Evolutionary conservation across 2,329 filamentous ascomycete genomes (phyloP).

Genomic region (Daldinia sp.): DNA sequence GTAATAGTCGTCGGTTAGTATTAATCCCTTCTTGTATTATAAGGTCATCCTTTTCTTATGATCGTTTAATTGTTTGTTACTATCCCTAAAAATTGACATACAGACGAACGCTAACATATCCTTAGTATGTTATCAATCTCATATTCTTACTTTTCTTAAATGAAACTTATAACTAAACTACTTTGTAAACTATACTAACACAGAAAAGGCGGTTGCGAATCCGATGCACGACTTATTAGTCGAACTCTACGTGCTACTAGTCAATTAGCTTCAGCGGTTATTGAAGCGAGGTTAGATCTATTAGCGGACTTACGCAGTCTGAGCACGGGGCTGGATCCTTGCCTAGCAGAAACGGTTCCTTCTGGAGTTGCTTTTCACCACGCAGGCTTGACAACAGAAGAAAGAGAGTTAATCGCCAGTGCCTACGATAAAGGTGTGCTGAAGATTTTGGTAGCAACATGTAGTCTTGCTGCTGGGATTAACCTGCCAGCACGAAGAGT

Average conservation of each 20-base stretch:
- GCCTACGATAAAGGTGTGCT: slow-evolving; percentile 77
- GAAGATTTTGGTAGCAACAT: slow-evolving; percentile 80
- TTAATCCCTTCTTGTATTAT: not conserved
- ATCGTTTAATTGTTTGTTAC: not conserved
- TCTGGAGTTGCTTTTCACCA: slow-evolving; percentile 80
- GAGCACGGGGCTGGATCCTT: slow-evolving; percentile 73
- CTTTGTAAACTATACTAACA: slow-evolving; percentile 19
- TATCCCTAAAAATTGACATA: not conserved
- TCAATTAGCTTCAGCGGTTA: slow-evolving; percentile 60
- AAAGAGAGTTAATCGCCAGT: slow-evolving; percentile 76
- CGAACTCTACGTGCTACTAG: slow-evolving; percentile 69
- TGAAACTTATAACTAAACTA: not conserved
- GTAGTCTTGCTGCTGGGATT: slow-evolving; percentile 85
- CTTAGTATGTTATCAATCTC: slow-evolving; percentile 30
- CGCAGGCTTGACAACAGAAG: slow-evolving; percentile 79
- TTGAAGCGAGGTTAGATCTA: slow-evolving; percentile 72
- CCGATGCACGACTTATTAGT: slow-evolving; percentile 75
- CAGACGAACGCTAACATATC: slow-evolving; percentile 21
- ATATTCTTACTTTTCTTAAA: not conserved
- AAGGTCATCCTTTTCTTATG: not conserved
- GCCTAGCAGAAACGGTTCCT: slow-evolving; percentile 72
- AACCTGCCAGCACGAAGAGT: slow-evolving; percentile 79
- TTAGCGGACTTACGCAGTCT: slow-evolving; percentile 75
- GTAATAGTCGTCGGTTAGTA: slow-evolving; percentile 68
- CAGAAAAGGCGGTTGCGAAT: slow-evolving; percentile 68